Evolutionary conservation across 2,329 filamentous ascomycete species (phyloP).

Genomic region (Colletotrichum simmondsii): DNA sequence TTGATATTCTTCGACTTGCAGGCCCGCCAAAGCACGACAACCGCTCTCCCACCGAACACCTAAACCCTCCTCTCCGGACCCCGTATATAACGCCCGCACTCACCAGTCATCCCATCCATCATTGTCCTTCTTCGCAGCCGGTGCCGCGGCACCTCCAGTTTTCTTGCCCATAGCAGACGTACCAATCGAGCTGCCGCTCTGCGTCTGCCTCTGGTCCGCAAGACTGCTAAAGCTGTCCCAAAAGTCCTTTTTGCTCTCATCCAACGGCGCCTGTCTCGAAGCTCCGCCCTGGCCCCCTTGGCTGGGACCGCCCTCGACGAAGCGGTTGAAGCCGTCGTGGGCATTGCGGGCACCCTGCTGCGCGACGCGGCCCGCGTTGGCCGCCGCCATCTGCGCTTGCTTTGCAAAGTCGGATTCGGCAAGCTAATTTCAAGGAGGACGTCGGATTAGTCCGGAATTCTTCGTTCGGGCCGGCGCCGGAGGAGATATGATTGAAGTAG

Average conservation of each 20-base stretch:
- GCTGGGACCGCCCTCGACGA: constrained; percentile 79
- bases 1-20: constrained; percentile 30
- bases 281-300: constrained; percentile 40
- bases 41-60: constrained; percentile 31
- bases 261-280: constrained; percentile 54
- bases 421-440: constrained; percentile 61
- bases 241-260: constrained; percentile 81
- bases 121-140: constrained; percentile 56
- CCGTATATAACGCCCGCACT: constrained; percentile 33
- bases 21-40: constrained; percentile 23
- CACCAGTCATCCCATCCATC: constrained; percentile 76
- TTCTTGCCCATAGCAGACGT: constrained; percentile 69
- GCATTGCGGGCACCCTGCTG: constrained; percentile 79
- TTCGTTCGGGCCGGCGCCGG: constrained; percentile 19
- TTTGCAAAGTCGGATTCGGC: constrained; percentile 83
- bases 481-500: constrained; percentile 30
- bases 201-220: constrained; percentile 64
- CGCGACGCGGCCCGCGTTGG: constrained; percentile 74
- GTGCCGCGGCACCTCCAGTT: constrained; percentile 43
- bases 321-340: constrained; percentile 83
- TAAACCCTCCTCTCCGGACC: background rate
- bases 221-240: constrained; percentile 90
- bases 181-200: constrained; percentile 62
- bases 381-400: constrained; percentile 70
- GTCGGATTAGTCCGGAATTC: constrained; percentile 39